phyloP scores from a whole-genome alignment of 345 rosid species.

The Noccaea caerulescens region DNA sequence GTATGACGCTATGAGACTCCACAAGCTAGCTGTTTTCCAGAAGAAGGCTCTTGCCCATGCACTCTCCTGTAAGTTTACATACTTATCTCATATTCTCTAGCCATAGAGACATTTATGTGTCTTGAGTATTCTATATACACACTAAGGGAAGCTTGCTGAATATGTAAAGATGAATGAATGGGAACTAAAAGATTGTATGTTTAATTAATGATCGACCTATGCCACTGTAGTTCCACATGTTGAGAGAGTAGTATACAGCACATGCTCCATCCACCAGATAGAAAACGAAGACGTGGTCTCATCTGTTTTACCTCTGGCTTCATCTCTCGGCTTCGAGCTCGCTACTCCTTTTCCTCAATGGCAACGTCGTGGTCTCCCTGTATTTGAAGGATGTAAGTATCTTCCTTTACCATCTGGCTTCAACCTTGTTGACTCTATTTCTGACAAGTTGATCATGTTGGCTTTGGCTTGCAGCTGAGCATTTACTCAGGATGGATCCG shows the following conservation, averaged over 20 bases:
- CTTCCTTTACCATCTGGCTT: constrained; percentile 1
- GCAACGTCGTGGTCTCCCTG: constrained; percentile 75
- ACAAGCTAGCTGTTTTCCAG: constrained; percentile 81
- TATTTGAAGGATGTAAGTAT: constrained; percentile 67
- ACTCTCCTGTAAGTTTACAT: constrained; percentile 61
- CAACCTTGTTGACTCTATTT: constrained; percentile 14
- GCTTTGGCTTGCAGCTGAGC: constrained; percentile 46
- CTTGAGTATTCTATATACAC: background rate
- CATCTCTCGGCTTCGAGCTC: constrained; percentile 57
- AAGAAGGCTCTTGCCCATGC: constrained; percentile 88
- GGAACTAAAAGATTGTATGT: background rate
- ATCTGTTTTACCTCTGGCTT: constrained; percentile 59
- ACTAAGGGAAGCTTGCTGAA: too few relatives aligned
- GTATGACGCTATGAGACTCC: constrained; percentile 56
- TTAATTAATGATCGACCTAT: background rate
- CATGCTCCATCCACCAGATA: constrained; percentile 84
- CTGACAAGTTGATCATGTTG: constrained; percentile 53
- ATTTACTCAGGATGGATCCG: constrained; percentile 44
- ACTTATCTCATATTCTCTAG: constrained; percentile 8
- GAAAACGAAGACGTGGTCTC: constrained; percentile 87
- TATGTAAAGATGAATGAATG: background rate
- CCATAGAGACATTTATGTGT: background rate
- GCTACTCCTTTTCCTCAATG: constrained; percentile 76
- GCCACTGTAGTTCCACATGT: constrained; percentile 43
- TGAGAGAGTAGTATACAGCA: constrained; percentile 72